Evolutionary conservation across 805 yeast species (phyloP).

Genomic region (Teunomyces stri): DNA sequence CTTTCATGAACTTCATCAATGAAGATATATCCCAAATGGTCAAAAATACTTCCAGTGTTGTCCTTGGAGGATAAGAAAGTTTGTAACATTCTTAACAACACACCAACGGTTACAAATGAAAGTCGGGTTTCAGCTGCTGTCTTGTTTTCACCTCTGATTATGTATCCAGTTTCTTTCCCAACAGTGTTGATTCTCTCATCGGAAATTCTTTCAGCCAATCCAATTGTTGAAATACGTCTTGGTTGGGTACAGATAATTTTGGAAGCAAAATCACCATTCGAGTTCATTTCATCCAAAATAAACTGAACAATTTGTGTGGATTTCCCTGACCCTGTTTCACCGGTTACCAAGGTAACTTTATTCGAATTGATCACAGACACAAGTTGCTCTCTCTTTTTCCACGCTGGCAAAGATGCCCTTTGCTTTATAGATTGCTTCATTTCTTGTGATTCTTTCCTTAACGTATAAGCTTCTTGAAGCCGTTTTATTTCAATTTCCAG

Average conservation of each 20-base stretch:
- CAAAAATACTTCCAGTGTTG: constrained; percentile 38
- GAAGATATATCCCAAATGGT: constrained; percentile 64
- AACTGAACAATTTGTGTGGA: constrained; percentile 95
- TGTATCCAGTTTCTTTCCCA: constrained; percentile 83
- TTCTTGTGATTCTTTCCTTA: constrained; percentile 12
- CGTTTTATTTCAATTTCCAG: constrained; percentile 4
- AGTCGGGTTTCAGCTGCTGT: constrained; percentile 61
- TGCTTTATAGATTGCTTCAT: constrained; percentile 35
- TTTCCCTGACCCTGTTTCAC: constrained; percentile 98
- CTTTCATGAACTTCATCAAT: constrained; percentile 98
- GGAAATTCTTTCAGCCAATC: constrained; percentile 88
- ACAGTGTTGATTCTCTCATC: constrained; percentile 66
- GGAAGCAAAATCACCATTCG: constrained; percentile 48
- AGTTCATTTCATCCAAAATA: constrained; percentile 63
- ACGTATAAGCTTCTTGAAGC: background rate
- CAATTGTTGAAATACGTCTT: constrained; percentile 91
- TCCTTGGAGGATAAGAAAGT: constrained; percentile 30
- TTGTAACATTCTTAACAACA: constrained; percentile 81
- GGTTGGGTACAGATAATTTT: constrained; percentile 90
- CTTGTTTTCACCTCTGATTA: constrained; percentile 86
- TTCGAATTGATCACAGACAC: constrained; percentile 54
- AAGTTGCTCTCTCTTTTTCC: constrained; percentile 61
- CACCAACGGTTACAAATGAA: constrained; percentile 92
- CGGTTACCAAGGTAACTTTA: constrained; percentile 77
- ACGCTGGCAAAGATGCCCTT: constrained; percentile 76